Evolutionary conservation across 2,329 filamentous ascomycete species (phyloP), one percentile per base, ranked within the genome.

Genomic region (Epichloe elymi): DNA sequence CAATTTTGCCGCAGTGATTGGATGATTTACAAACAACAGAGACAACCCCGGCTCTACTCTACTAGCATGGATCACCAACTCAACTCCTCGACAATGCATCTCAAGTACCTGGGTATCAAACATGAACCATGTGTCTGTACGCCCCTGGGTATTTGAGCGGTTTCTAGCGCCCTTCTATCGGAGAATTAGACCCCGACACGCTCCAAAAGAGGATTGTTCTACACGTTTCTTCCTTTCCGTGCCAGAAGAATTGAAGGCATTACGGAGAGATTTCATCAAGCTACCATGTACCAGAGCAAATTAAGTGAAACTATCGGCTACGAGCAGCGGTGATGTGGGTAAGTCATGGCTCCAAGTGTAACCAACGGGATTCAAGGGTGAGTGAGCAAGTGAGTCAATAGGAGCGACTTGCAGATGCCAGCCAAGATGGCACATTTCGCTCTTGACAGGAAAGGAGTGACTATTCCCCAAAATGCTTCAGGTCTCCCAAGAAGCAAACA

Each of bases 131-230:
- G 48, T 47, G 48, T 30, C 44, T 42, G 52, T 54, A 46, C 52
- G 20, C 40, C 49, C 46, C 17, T 38, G 42, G 15, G 19, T 4
- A 46, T 19, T 49, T 35, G 2, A 38, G 26, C 33, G 52, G 36
- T 46, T 53, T 54, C 46, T 47, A 54, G 52, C 36, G 50, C 38
- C 23, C 45, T 54, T 54, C 52, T 39, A 40, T 51, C 52, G 52
- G 52, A 50, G 43, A 49, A 49, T 49, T 39, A 26, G 35, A 49
- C 30, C n/a, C 15, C n/a, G 40, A 37, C 35, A 42, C 26, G 36
- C 47, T 11, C 35, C 46, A 7, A n/a, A 26, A 40, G 40, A 37
- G 38, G 26, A 7, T 26, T 40, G 23, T 23, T 52, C 47, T 20
- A 43, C 47, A 42, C 33, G 20, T 50, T 41, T 46, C 46, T 35